Evolutionary conservation across 2,329 filamentous ascomycete species (phyloP).

Genomic region (Clonostachys byssicola): DNA sequence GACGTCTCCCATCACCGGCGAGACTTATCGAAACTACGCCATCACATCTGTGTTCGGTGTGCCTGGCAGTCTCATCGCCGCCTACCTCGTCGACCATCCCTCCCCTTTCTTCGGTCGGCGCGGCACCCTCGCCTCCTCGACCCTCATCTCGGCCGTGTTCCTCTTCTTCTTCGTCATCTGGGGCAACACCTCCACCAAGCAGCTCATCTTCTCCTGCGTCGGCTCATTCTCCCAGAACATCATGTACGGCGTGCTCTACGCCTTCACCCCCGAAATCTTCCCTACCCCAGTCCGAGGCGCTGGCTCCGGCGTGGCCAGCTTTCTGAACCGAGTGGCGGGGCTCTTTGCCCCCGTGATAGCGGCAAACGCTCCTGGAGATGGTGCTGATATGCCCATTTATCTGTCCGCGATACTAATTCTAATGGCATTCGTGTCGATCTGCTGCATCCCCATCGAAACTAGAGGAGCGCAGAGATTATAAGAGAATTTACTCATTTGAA

Average conservation of each 20-base stretch:
- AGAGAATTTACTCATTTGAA: neutral
- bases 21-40: constrained; percentile 75
- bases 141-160: constrained; percentile 63
- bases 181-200: constrained; percentile 48
- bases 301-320: constrained; percentile 68
- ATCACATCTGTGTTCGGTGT: constrained; percentile 76
- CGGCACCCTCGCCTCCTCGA: constrained; percentile 66
- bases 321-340: constrained; percentile 65
- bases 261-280: constrained; percentile 75
- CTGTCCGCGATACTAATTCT: constrained; percentile 53
- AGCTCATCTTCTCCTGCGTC: constrained; percentile 63
- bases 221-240: constrained; percentile 72
- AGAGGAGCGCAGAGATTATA: constrained; percentile 53
- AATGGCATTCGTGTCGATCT: constrained; percentile 54
- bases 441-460: constrained; percentile 60
- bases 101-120: constrained; percentile 64
- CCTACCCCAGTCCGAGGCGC: constrained; percentile 68
- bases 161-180: constrained; percentile 63
- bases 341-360: constrained; percentile 67
- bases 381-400: constrained; percentile 53
- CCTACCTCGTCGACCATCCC: constrained; percentile 63
- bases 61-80: constrained; percentile 71
- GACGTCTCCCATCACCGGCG: constrained; percentile 31
- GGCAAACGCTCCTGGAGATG: constrained; percentile 53
- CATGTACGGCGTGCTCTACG: constrained; percentile 74